Evolutionary conservation across 139 green algal species (phyloP), one percentile per base, ranked within the genome.

Genomic region (Desmodesmus armatus): DNA sequence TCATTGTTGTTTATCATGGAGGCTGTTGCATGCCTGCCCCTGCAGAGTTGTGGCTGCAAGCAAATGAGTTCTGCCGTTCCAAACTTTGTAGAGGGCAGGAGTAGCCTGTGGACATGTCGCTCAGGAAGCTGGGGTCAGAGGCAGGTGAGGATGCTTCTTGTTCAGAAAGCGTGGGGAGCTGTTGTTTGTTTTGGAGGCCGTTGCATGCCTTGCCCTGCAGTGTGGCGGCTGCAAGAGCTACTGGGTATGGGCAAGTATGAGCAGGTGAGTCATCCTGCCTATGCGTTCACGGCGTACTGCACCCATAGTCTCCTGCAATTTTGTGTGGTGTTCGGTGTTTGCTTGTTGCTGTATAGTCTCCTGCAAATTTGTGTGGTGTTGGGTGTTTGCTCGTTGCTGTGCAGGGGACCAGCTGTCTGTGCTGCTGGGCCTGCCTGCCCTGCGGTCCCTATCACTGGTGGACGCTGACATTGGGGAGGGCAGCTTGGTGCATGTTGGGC

Each of bases 401-500:
- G 55, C 55, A 82, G 76, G 76, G n/a, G 76, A 82, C 23, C 37
- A 55, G 0, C 41, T 82, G 35, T 19, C 55, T 33, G 33, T 66
- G 55, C 37, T 82, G 76, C 29, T 40, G 2, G n/a, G 55, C 0
- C 40, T 82, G 19, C 55, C 55, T 29, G 76, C 76, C 3, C 55
- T 82, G 53, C 53, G 55, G 21, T 82, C 76, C 27, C 37, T 71
- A 25, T 82, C 55, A 31, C 76, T 72, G 33, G 55, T 47, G 40
- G 53, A 82, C 40, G 55, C 35, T 21, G 63, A 25, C 1, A 3
- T 82, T 15, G 37, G 35, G 1, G 76, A 82, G 60, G 76, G 72
- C 37, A 72, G 55, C 76, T 19, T 82, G 25, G 76, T 55, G 17
- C 76, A 82, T 58, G 53, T 82, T 23, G 76, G 76, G 37, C 37